Evolutionary conservation across 257 asterid genomes (phyloP), one percentile per base, ranked within the genome.

Genomic region (Pogostemon cablin): DNA sequence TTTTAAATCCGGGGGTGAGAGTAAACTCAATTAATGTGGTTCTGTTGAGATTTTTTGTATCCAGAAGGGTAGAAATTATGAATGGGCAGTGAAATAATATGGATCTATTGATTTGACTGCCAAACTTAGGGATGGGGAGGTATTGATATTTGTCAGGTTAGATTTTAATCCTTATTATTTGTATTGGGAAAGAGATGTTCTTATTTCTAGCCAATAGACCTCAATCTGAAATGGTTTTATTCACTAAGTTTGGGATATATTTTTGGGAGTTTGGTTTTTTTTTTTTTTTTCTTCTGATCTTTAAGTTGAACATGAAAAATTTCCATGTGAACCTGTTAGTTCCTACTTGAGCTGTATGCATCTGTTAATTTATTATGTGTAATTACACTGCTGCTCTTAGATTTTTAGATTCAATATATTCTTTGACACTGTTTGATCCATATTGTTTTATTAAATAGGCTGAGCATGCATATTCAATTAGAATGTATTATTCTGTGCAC

Each of bases 1-100:
- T 48, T 11, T 4, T 9, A 20, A 17, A 12, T 46, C 9, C 41
- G 41, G 6, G 34, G 58, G 63, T 15, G 50, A 49, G n/a, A 56
- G 38, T 44, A 38, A 34, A 73, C 12, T 52, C 49, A 7, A 25
- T 49, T 50, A 62, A 71, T 54, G 78, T 61, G 75, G 67, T 73
- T 62, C 32, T 58, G 49, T 6, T 41, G 20, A n/a, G 61, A 55
- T 61, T 49, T 35, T 68, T 40, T 57, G 65, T 72, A 50, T 72
- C 39, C 57, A 17, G 54, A 62, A 43, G 60, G 63, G 39, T 43
- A 9, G 3, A 32, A 56, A 41, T 61, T 39, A 17, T 35, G 39
- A 37, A 50, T 43, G 63, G 73, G 64, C 3, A 25, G 6, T 34
- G 7, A 62, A 48, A 25, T 68, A 47, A 62, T 49, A 4, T 67